Percentiles rank a stretch among this genome's conserved stretches.
Conservation (phyloP, 257 asterid genomes). For the Solanum ossicruentum region DNA sequence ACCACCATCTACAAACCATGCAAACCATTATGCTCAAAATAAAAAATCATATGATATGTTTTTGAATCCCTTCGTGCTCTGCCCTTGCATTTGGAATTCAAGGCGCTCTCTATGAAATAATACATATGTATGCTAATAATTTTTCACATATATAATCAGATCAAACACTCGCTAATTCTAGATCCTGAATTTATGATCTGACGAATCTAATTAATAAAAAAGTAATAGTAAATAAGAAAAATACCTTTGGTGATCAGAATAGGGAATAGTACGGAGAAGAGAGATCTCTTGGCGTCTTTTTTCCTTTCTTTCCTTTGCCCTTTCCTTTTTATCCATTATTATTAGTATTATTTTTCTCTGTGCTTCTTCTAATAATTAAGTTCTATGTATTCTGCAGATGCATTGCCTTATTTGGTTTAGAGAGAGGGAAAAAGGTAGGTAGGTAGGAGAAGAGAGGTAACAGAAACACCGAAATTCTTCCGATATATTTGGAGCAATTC, state of each 20-base stretch:
- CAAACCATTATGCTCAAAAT: not conserved
- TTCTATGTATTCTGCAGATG: not conserved
- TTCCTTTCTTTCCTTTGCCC: slow-evolving; percentile 65
- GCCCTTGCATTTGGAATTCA: no score
- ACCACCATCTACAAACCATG: slow-evolving; percentile 67
- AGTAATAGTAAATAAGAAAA: not conserved
- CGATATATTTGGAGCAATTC: not conserved
- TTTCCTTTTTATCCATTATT: slow-evolving; percentile 52
- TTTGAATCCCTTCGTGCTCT: no score
- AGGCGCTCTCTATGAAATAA: no score
- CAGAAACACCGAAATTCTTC: not conserved
- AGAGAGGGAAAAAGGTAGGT: not conserved
- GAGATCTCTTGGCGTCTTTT: slow-evolving; percentile 68
- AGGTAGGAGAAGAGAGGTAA: not conserved
- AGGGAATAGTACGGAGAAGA: slow-evolving; percentile 72
- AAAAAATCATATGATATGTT: not conserved
- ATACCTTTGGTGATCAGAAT: slow-evolving; percentile 69
- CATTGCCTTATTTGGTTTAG: not conserved
- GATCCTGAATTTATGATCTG: not conserved
- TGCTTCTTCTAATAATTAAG: not conserved
- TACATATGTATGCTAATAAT: no score
- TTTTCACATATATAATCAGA: not conserved
- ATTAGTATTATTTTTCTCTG: slow-evolving; percentile 1
- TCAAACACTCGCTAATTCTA: not conserved
- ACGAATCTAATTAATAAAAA: not conserved